Base-by-base conservation (phyloP, 2,329 filamentous ascomycete genomes). In the Pseudocercospora pini-densiflorae region DNA sequence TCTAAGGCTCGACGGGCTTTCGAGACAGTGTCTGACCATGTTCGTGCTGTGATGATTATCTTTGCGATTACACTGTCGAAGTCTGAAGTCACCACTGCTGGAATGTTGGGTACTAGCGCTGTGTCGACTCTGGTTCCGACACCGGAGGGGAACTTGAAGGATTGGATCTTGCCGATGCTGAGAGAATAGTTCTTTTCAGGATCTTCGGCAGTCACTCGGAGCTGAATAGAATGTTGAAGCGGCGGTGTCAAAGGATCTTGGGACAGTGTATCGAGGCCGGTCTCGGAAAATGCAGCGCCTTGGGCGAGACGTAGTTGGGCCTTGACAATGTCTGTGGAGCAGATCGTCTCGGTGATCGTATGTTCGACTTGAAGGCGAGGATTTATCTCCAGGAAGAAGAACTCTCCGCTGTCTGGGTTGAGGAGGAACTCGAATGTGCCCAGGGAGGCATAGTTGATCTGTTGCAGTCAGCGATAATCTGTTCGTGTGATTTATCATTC, bases 351-450 rank as follows among this genome's bases (percentile, higher is more conserved):
- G 0, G 86, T 88, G 61, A 89, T 83, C 0, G 87, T 88, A 71
- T 89, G 87, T 69, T 89, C 87, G 45, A 89, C 87, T 72, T 89
- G 87, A 1, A 89, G 74, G 2, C 87, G 80, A 0, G 87, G 87
- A 63, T 89, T 89, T 68, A 88, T 81, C 71, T 89, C 87, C 5
- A 89, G 75, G 70, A 89, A 89, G 75, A 83, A 89, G 74, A 84
- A 87, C 24, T 86, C 81, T 1, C 74, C 73, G 0, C 77, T 82
- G 0, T 75, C 66, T 10, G 84, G 81, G 64, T 85, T 85, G 12
- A 88, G 81, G 0, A 90, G 79, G 64, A 90, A 90, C 73, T 90
- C 88, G 68, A 89, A 89, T 0, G 88, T 90, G 8, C 88, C 88
- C 0, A 90, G 78, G 0, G 85, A 88, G 57, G 80, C 78, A 73